A percentile compares a stretch with the other conserved stretches of the same genome.
These are phyloP conservation scores for Gossypium thurberi DNA, from an alignment of 345 rosid genomes.

Conservation along the genomic window DNA sequence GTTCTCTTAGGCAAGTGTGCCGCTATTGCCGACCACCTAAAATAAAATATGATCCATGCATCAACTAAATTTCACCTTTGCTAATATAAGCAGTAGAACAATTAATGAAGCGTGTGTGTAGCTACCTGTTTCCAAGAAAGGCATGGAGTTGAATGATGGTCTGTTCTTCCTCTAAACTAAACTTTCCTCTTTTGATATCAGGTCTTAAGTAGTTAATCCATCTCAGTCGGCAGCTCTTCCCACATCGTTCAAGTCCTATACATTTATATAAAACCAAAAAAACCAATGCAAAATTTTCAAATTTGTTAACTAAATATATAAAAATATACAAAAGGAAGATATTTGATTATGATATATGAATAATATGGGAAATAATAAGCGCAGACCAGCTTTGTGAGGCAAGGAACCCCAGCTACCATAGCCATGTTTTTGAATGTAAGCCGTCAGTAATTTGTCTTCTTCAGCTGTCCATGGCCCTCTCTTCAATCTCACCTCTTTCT, in stretches of 20 bases:
- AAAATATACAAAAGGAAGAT: too few species aligned
- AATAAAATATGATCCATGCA: background rate
- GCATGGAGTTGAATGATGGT: conserved; percentile 56
- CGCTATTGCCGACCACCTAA: conserved; percentile 44
- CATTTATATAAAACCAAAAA: background rate
- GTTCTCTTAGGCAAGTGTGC: conserved; percentile 35
- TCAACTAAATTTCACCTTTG: background rate
- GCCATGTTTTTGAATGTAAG: conserved; percentile 41
- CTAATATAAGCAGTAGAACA: too few species aligned
- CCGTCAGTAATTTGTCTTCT: conserved; percentile 46
- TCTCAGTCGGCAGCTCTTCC: conserved; percentile 52
- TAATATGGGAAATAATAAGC: background rate
- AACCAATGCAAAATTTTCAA: too few species aligned
- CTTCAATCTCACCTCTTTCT: conserved; percentile 42
- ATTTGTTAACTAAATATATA: too few species aligned
- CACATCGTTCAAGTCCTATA: conserved; percentile 46
- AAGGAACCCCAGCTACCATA: conserved; percentile 48
- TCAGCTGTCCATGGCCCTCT: conserved; percentile 57
- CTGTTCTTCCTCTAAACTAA: conserved; percentile 46
- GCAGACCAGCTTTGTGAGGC: conserved; percentile 39
- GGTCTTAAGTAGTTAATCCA: conserved; percentile 58
- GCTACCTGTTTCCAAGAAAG: conserved; percentile 45
- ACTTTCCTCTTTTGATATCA: conserved; percentile 52
- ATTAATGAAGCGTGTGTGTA: background rate
- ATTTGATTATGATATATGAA: too few species aligned